Evolutionary conservation across 345 rosid species (phyloP).

Genomic region (Microcos paniculata): DNA sequence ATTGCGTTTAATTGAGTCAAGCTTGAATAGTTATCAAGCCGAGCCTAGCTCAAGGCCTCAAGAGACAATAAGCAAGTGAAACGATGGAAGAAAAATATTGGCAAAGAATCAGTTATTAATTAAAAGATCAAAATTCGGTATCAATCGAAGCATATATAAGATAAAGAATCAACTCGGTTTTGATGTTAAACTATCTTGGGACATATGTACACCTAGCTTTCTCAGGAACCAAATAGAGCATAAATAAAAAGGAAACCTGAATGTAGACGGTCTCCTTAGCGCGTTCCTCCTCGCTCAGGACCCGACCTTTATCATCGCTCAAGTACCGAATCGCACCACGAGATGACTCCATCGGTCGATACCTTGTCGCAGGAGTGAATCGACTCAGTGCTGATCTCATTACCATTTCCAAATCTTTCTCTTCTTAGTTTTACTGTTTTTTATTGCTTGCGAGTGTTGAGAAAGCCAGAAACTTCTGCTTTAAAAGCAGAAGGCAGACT

Average conservation of each 20-base stretch:
- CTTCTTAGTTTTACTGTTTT: neutral
- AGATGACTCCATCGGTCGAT: conserved; percentile 45
- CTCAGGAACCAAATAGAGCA: neutral
- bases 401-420: conserved; percentile 29
- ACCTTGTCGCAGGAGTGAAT: conserved; percentile 23
- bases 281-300: conserved; percentile 85
- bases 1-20: no score
- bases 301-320: conserved; percentile 66
- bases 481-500: neutral
- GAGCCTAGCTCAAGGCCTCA: no score
- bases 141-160: no score
- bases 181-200: no score
- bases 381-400: conserved; percentile 40
- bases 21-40: no score
- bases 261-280: conserved; percentile 77
- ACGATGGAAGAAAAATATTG: no score
- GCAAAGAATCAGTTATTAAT: no score
- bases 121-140: no score
- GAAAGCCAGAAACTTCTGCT: neutral
- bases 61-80: no score
- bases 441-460: neutral
- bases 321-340: conserved; percentile 58
- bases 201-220: neutral
- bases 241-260: conserved; percentile 37
- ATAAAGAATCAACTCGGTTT: no score